Base-by-base conservation (phyloP, 2,329 filamentous ascomycete genomes). In the Aspergillus jensenii region DNA sequence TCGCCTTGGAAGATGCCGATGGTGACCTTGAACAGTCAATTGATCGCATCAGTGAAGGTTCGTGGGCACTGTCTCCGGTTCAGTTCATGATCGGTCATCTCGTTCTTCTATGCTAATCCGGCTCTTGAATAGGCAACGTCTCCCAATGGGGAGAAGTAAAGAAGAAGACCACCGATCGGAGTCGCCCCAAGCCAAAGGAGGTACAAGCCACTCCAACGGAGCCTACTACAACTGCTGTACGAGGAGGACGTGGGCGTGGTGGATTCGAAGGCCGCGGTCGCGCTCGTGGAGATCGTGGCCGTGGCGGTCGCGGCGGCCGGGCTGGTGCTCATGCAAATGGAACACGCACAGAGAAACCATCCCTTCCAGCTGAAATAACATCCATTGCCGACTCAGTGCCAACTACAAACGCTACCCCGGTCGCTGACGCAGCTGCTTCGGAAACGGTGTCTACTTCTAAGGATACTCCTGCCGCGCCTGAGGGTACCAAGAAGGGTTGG, bases 1-100 rank as follows among this genome's bases (percentile, higher is more conserved):
- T 95, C 75, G 93, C 93, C 62, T 83, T 99, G 59, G 87, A 96
- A 76, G 95, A 99, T 81, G 78, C 78, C 47, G 74, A 80, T 59
- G 79, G 79, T 61, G 77, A 80, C 62, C 71, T 81, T 39, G 76
- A 79, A 63, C 73, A 73, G 60, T 78, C 78, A 62, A 78, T 81
- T 72, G 78, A 80, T 67, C 77, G 78, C 68, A 81, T 81, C 58
- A 79, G 77, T 64, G 78, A 80, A 76, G 79, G 79, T 81, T 65
- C 48, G 52, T 59, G 41, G 21, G 6, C 21, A 17, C 15, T 33
- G 11, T 50, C 25, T 35, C 47, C 33, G 39, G 27, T 59, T 41
- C 51, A 40, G 21, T 55, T 43, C 35, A 33, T 43, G 45, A 33
- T 46, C 31, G 46, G 44, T 31, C 48, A 9, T 44, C 40, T 50